Evolutionary conservation across 495 filamentous ascomycete species (phyloP).

Genomic region (Xylaria nigripes): DNA sequence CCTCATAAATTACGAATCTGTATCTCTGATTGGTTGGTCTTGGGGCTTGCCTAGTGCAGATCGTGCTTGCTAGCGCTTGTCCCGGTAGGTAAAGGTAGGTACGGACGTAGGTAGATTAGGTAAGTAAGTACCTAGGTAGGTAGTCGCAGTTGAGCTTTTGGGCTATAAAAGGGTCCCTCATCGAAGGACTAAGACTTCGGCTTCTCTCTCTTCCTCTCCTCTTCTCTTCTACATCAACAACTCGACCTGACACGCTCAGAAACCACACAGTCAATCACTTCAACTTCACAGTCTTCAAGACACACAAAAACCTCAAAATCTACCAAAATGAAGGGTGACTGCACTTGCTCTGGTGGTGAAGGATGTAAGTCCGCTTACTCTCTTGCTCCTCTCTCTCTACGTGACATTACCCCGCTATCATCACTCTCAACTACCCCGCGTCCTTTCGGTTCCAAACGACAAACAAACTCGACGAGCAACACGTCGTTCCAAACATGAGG

Average conservation of each 20-base stretch:
- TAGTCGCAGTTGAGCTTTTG: background rate
- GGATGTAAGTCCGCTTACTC: conserved; percentile 29
- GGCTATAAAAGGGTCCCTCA: conserved; percentile 6
- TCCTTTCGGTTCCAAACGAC: background rate
- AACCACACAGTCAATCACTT: background rate
- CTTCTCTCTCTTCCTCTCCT: background rate
- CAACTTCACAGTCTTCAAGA: background rate
- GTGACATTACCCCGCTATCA: conserved; percentile 6
- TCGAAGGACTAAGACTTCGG: background rate
- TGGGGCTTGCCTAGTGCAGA: conserved; percentile 2
- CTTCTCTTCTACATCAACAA: background rate
- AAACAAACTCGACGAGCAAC: background rate
- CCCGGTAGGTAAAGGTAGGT: too few relatives aligned
- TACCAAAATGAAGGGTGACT: conserved; percentile 40
- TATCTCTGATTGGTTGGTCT: background rate
- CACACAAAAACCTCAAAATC: conserved; percentile 13
- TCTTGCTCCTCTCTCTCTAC: background rate
- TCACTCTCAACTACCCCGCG: conserved; percentile 1
- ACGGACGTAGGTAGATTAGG: too few relatives aligned
- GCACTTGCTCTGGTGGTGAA: conserved; percentile 39
- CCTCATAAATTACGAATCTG: too few relatives aligned
- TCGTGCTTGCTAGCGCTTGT: background rate
- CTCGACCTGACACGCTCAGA: background rate
- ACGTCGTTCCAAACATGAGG: background rate
- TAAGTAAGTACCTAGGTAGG: too few relatives aligned